Conservation (phyloP, 306 rosid species). For the Cicer bijugum region DNA sequence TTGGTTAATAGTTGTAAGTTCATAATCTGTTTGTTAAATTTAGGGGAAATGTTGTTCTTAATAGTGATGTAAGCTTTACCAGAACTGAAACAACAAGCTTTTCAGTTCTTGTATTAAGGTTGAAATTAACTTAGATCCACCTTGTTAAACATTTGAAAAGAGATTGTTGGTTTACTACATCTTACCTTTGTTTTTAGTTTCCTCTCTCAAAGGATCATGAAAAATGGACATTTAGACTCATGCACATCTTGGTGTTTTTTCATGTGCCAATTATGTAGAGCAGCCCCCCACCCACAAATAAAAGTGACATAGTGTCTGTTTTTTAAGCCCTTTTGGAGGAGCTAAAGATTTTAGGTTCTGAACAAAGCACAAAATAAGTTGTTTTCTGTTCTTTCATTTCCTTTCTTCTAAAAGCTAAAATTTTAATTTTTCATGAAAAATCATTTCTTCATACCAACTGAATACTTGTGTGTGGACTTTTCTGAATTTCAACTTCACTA, state of each 20-base stretch:
- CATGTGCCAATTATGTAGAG: constrained; percentile 6
- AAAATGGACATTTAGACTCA: constrained; percentile 16
- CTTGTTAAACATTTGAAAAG: constrained; percentile 16
- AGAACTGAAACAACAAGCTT: constrained; percentile 9
- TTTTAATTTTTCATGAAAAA: not conserved
- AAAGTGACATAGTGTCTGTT: not conserved
- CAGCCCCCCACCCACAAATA: too few species aligned
- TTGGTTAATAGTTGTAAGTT: constrained; percentile 7
- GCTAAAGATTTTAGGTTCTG: constrained; percentile 19
- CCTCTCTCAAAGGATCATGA: constrained; percentile 16
- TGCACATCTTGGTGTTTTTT: constrained; percentile 32
- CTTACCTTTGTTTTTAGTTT: not conserved
- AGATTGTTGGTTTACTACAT: constrained; percentile 1
- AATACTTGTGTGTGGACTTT: constrained; percentile 1
- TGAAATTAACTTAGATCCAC: constrained; percentile 11
- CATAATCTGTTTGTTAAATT: constrained; percentile 22
- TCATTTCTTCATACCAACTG: constrained; percentile 14
- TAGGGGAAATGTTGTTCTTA: not conserved
- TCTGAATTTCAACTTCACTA: constrained; percentile 9
- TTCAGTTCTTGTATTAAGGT: constrained; percentile 3
- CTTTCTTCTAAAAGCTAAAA: not conserved
- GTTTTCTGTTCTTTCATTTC: not conserved
- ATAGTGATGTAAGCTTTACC: constrained; percentile 7
- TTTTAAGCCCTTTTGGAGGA: constrained; percentile 19
- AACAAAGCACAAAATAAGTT: constrained; percentile 25